These are phyloP conservation scores for Sordaria brevicollis DNA, from an alignment of 495 filamentous ascomycete species.

Conservation along the genomic window DNA sequence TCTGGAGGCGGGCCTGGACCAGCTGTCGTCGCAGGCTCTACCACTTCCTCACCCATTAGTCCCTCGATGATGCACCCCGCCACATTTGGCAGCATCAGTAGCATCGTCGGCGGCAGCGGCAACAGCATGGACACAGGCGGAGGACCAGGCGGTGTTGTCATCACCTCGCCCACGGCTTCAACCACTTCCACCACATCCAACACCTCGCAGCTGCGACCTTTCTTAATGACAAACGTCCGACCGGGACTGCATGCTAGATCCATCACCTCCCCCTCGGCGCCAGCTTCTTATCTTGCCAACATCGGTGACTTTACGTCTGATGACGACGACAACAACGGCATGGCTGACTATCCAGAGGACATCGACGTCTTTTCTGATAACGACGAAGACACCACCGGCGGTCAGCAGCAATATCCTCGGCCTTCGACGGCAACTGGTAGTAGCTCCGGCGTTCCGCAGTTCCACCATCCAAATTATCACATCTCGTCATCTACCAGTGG, in stretches of 20 bases:
- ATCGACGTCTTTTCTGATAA: conserved; percentile 38
- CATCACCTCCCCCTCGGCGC: conserved; percentile 57
- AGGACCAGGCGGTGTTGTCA: conserved; percentile 17
- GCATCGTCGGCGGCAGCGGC: conserved; percentile 20
- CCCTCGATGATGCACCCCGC: background rate
- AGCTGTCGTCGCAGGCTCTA: background rate
- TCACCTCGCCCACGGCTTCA: background rate
- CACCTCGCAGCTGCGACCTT: background rate
- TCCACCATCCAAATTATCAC: background rate
- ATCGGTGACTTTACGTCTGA: conserved; percentile 48
- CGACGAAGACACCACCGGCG: conserved; percentile 42
- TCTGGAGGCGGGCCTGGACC: conserved; percentile 28
- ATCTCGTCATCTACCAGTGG: background rate
- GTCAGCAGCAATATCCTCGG: conserved; percentile 10
- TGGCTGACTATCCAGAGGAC: conserved; percentile 31
- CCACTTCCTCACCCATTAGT: background rate
- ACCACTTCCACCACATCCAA: conserved; percentile 7
- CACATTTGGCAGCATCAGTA: background rate
- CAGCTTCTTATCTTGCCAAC: conserved; percentile 42
- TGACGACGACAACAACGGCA: conserved; percentile 12
- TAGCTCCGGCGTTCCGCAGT: background rate
- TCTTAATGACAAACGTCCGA: conserved; percentile 15
- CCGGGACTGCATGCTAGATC: conserved; percentile 60
- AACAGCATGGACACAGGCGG: conserved; percentile 56
- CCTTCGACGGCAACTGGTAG: background rate